Conservation (phyloP, 805 yeast genomes). For the Metschnikowia vanudenii region DNA sequence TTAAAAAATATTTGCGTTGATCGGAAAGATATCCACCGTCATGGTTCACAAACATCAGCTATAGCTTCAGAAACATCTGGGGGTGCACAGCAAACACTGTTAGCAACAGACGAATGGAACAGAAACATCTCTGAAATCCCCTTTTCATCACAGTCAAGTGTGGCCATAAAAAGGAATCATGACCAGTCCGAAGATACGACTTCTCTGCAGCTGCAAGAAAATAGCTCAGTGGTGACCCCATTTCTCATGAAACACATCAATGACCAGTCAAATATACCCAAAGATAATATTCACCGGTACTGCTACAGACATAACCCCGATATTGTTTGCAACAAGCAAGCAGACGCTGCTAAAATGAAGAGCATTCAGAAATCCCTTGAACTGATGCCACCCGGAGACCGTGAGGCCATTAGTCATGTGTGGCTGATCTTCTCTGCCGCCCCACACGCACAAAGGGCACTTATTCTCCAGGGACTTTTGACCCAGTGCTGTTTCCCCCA, state of each 20-base stretch:
- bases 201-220: not conserved
- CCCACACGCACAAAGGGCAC: conserved; percentile 60
- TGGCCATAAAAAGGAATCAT: not conserved
- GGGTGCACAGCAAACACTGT: not conserved
- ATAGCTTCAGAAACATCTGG: not conserved
- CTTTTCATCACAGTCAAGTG: not conserved
- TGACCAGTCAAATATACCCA: conserved; percentile 43
- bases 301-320: conserved; percentile 96
- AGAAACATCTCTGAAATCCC: not conserved
- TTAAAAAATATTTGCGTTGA: conserved; percentile 15
- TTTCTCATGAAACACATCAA: conserved; percentile 40
- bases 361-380: conserved; percentile 60
- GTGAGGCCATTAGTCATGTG: conserved; percentile 73
- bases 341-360: conserved; percentile 63
- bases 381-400: conserved; percentile 64
- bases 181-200: not conserved
- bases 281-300: conserved; percentile 60
- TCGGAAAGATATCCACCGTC: conserved; percentile 3
- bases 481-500: conserved; percentile 95
- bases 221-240: conserved; percentile 37
- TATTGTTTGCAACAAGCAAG: conserved; percentile 64
- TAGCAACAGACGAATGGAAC: conserved; percentile 1
- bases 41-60: conserved; percentile 1
- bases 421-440: conserved; percentile 84
- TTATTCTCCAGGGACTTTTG: conserved; percentile 79